Conservation (phyloP, 306 rosid genomes). For the Hylodesmum podocarpum region DNA sequence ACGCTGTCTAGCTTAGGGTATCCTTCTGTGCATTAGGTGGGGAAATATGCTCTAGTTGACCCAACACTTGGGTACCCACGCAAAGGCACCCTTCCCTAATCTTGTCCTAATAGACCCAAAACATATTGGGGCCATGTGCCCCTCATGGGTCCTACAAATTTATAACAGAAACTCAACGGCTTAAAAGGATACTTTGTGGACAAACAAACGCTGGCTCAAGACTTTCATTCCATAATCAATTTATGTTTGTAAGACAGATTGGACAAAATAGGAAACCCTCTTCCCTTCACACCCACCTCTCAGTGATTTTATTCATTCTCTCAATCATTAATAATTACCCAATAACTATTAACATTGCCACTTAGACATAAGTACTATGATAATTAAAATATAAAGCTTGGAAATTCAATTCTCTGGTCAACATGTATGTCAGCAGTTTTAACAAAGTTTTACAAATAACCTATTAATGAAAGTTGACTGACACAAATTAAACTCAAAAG, state of each 20-base stretch:
- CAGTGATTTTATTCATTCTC: slow-evolving; percentile 10
- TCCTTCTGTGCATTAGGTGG: slow-evolving; percentile 70
- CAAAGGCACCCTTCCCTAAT: slow-evolving; percentile 57
- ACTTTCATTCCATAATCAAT: slow-evolving; percentile 11
- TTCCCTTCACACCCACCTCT: slow-evolving; percentile 9
- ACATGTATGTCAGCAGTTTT: neutral
- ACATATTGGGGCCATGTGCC: slow-evolving; percentile 74
- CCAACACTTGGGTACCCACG: slow-evolving; percentile 87
- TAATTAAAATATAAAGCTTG: neutral
- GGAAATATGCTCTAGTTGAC: slow-evolving; percentile 84
- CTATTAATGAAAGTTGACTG: neutral
- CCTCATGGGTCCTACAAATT: slow-evolving; percentile 66
- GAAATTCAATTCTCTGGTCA: neutral
- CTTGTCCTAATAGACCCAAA: slow-evolving; percentile 78
- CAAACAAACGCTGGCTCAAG: slow-evolving; percentile 17
- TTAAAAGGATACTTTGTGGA: neutral
- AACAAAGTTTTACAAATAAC: neutral
- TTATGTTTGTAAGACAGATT: slow-evolving; percentile 34
- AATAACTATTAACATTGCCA: neutral
- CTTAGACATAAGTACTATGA: neutral
- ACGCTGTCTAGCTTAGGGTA: slow-evolving; percentile 77
- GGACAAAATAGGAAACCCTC: slow-evolving; percentile 29
- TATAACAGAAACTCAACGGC: slow-evolving; percentile 51
- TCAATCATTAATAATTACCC: slow-evolving; percentile 14
- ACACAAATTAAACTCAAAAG: neutral